Base-by-base conservation (phyloP, 441 rosid genomes). In the Erysimum cheiri region DNA sequence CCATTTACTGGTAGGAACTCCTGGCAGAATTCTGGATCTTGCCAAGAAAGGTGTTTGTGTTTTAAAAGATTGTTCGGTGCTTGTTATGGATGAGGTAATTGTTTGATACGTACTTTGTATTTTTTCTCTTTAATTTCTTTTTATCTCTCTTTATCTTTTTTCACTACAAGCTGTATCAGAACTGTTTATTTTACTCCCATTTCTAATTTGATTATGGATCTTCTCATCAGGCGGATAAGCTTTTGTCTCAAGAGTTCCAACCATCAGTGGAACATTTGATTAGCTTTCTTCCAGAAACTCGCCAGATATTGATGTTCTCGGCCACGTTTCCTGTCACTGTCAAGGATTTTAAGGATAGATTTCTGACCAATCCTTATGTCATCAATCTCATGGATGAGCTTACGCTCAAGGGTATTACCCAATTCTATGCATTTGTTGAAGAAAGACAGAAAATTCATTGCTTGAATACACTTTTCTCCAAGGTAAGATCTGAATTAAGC, bases 361-460 rank as follows among this genome's bases (percentile, higher is more conserved):
- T 81, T 80, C 76, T 94, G 15, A 83, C 85, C 3, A 94, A 83
- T 65, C 92, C 98, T 41, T 94, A 91, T 78, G 61, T 94, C 60
- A 94, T 94, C 62, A 94, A 94, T 82, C 97, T 94, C 56, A 94
- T 92, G 98, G 98, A 94, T 81, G 98, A 94, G 75, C 97, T 94
- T 70, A 94, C 98, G 3, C 89, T 94, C 60, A 94, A 94, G 88
- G 98, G 98, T 77, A 88, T 94, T 66, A 92, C 97, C 2, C 98
- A 94, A 67, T 94, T 28, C 75, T 94, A 94, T 87, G 98, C 98
- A 58, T 94, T 94, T 70, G 98, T 94, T 75, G 98, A 94, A 84
- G 98, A 94, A 77, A 83, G 98, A 37, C 98, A 94, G 92, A 94
- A 94, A 88, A 96, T 94, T 71, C 98, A 94, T 78, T 94, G 97